A percentile compares a stretch with the other conserved stretches of the same genome.
Conservation (phyloP, 2,329 filamentous ascomycete genomes). For the Colletotrichum plurivorum region DNA sequence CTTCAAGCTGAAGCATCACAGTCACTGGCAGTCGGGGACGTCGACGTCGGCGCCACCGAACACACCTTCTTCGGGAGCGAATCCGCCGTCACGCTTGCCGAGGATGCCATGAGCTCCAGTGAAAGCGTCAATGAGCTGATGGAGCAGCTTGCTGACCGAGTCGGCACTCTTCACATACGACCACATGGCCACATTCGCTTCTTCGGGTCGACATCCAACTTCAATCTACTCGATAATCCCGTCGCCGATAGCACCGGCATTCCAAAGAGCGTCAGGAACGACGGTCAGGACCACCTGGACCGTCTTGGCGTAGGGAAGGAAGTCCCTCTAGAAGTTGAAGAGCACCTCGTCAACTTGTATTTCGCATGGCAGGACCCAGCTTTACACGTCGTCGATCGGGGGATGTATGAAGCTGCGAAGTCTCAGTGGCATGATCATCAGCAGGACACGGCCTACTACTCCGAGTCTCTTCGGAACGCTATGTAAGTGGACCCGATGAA, state of each 20-base stretch:
- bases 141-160: slow-evolving; percentile 23
- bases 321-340: slow-evolving; percentile 31
- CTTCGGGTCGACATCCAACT: slow-evolving; percentile 42
- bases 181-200: slow-evolving; percentile 40
- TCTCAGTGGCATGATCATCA: not conserved
- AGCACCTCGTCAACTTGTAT: slow-evolving; percentile 41
- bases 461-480: not conserved
- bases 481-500: not conserved
- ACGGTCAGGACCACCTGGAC: slow-evolving; percentile 43
- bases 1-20: not conserved
- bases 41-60: not conserved
- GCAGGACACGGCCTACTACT: slow-evolving; percentile 41
- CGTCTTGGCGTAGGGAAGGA: slow-evolving; percentile 40
- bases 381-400: slow-evolving; percentile 41
- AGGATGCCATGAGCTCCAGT: slow-evolving; percentile 5
- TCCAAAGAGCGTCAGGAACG: slow-evolving; percentile 43
- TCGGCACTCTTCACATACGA: slow-evolving; percentile 33
- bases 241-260: slow-evolving; percentile 42
- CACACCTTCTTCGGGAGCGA: not conserved
- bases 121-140: slow-evolving; percentile 32
- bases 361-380: slow-evolving; percentile 45
- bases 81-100: slow-evolving; percentile 1
- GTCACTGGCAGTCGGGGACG: not conserved
- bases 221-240: slow-evolving; percentile 20
- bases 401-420: slow-evolving; percentile 23